Conservation (phyloP, 208 protist species). For the Trypanosoma avium region DNA sequence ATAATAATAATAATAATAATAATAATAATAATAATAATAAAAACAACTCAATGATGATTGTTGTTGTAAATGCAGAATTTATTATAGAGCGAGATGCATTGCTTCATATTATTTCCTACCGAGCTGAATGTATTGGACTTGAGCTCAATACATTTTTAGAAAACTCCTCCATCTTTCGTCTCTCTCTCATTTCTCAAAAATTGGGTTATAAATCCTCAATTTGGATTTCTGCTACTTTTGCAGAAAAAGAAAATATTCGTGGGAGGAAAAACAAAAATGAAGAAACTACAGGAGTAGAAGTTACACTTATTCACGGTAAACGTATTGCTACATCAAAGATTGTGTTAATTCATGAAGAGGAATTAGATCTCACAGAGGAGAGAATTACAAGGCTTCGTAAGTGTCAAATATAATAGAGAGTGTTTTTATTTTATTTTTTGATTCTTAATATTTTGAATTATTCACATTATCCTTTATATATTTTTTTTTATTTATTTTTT, state of each 20-base stretch:
- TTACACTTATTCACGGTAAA: not conserved
- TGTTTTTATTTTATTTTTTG: no score
- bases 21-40: not conserved
- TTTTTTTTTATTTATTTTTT: no score
- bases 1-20: not conserved
- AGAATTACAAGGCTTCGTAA: conserved; percentile 3
- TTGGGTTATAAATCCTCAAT: conserved; percentile 19
- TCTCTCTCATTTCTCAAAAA: conserved; percentile 10
- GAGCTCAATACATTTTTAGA: not conserved
- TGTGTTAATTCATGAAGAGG: conserved; percentile 25
- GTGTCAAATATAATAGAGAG: no score
- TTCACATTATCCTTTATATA: no score
- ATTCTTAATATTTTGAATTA: no score
- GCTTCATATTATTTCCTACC: conserved; percentile 27
- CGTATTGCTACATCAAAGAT: not conserved
- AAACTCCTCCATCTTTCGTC: not conserved
- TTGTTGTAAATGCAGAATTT: conserved; percentile 28
- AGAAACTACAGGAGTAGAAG: conserved; percentile 19
- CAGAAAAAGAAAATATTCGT: not conserved
- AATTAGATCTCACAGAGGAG: conserved; percentile 14
- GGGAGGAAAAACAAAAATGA: not conserved
- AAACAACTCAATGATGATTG: not conserved
- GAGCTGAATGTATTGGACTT: conserved; percentile 12
- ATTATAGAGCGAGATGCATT: conserved; percentile 24
- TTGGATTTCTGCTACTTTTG: conserved; percentile 13